Evolutionary conservation across 2,329 filamentous ascomycete species (phyloP), one percentile per base, ranked within the genome.

Genomic region (Elsinoe fawcettii): DNA sequence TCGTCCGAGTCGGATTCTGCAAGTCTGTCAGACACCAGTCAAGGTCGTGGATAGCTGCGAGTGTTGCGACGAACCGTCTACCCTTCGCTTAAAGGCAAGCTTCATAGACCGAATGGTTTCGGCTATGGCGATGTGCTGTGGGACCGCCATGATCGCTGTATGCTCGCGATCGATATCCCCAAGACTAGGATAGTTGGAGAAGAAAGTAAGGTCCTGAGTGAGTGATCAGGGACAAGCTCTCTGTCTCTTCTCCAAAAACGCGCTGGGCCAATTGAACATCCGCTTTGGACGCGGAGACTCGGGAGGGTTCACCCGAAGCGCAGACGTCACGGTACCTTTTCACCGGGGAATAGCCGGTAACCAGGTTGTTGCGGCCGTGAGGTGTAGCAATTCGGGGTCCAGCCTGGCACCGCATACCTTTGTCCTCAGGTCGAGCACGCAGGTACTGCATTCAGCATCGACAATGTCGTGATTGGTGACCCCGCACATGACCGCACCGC

Each of bases 1-100:
- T 84, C 83, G 70, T 92, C 88, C 59, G 86, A 88, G 69, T 91
- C 88, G 64, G 85, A 88, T 61, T 89, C 88, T 90, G 71, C 57
- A 16, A 43, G 64, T 54, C 60, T 37, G 47, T n/a, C 57, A 37
- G 25, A 11, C 11, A 32, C 25, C 22, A 55, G 25, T 9, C 23
- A 20, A 12, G 41, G 37, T 27, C 7, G 18, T 36, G 25, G 16
- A n/a, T n/a, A 46, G 30, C 30, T 37, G 6, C 20, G n/a, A 20
- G 18, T 25, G 12, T 34, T 12, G 30, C 16, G 32, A 61, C 70
- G 61, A 71, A 84, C 83, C 83, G 58, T 83, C 84, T 62, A 80
- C 75, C 69, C 80, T 83, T 61, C 83, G 74, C 67, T 85, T 85
- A 60, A 85, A 74, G 5, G 83, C 82, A 70, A 84, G 83, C 66